phyloP scores from a whole-genome alignment of 306 rosid species.

The Cicer bijugum region DNA sequence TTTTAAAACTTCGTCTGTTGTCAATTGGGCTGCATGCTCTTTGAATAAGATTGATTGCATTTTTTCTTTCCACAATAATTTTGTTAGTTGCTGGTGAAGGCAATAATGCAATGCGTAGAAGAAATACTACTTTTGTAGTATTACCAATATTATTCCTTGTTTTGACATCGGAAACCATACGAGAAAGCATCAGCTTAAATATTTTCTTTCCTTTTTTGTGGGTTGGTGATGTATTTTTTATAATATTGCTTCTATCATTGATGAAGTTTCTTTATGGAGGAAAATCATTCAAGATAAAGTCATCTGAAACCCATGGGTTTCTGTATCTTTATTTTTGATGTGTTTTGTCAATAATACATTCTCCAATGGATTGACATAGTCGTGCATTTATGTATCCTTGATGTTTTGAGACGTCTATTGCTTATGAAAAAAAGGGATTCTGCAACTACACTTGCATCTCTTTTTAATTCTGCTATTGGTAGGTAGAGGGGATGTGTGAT shows the following conservation, averaged over 20 bases:
- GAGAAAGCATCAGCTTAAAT: neutral
- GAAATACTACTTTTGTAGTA: constrained; percentile 2
- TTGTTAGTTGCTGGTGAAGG: neutral
- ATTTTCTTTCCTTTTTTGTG: neutral
- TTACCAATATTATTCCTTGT: neutral
- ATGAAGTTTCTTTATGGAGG: constrained; percentile 22
- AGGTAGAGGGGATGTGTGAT: constrained; percentile 26
- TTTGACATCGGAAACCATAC: neutral
- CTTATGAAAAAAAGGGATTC: neutral
- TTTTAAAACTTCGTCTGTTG: constrained; percentile 2
- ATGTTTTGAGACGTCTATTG: constrained; percentile 1
- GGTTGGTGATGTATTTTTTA: constrained; percentile 1
- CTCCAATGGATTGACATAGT: neutral
- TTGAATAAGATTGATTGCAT: constrained; percentile 17
- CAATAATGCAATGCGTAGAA: neutral
- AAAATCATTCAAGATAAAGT: constrained; percentile 13
- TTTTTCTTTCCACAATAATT: neutral
- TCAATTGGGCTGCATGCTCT: constrained; percentile 3
- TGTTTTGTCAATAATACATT: neutral
- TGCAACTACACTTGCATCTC: neutral
- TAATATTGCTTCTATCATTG: constrained; percentile 15
- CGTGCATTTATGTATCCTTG: neutral
- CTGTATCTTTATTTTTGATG: neutral
- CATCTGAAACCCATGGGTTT: neutral
- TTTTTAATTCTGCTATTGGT: neutral